Evolutionary conservation across 73 alveolate genomes (phyloP).

Genomic region (Diophrys appendiculata): DNA sequence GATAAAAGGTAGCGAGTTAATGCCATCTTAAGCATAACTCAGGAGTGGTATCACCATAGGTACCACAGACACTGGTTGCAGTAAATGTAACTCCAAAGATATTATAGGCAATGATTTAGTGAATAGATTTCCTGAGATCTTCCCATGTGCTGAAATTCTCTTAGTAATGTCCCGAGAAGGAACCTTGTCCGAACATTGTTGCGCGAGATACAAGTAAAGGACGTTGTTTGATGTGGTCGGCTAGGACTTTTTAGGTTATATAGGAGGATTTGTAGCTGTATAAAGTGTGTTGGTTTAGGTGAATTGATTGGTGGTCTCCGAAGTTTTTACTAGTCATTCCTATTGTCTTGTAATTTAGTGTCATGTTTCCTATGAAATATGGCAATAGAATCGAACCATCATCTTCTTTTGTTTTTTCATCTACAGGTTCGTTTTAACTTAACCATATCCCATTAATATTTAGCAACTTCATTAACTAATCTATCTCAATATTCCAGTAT

Average conservation of each 20-base stretch:
- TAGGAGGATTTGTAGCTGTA: no score
- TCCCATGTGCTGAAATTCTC: slow-evolving; percentile 87
- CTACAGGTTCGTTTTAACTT: slow-evolving; percentile 98
- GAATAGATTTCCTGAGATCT: slow-evolving; percentile 65
- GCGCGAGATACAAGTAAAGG: slow-evolving; percentile 93
- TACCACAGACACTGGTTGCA: slow-evolving; percentile 98
- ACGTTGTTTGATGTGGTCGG: no score
- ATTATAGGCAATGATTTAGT: slow-evolving; percentile 64
- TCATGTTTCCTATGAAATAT: no score
- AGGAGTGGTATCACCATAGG: slow-evolving; percentile 81
- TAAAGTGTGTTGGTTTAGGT: no score
- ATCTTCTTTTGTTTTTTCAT: no score
- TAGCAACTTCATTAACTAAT: slow-evolving; percentile 56
- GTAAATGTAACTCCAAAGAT: slow-evolving; percentile 91
- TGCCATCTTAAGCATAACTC: slow-evolving; percentile 97
- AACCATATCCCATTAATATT: slow-evolving; percentile 96
- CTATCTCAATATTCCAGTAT: slow-evolving; percentile 81
- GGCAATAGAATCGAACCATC: no score
- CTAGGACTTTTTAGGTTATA: no score
- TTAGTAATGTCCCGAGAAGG: slow-evolving; percentile 92
- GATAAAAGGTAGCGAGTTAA: slow-evolving; percentile 92
- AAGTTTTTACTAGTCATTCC: no score
- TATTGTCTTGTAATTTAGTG: no score
- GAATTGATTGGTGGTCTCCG: no score
- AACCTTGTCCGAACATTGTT: slow-evolving; percentile 95